Conservation (phyloP, 2,329 filamentous ascomycete species). For the Monosporascus cannonballus region DNA sequence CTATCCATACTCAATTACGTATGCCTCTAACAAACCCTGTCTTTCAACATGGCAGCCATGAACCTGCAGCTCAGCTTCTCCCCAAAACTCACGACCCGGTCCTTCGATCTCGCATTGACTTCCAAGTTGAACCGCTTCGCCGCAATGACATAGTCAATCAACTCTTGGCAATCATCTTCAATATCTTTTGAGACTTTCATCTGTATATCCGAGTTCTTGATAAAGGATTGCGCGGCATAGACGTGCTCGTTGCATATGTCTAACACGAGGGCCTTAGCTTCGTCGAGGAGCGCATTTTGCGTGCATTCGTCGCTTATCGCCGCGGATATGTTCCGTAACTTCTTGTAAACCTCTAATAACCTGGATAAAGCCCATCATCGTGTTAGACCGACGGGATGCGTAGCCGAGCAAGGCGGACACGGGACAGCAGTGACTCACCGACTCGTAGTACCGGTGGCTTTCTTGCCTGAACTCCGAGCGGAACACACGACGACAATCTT, state of each 20-base stretch:
- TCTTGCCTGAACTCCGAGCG: constrained; percentile 88
- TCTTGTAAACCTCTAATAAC: constrained; percentile 54
- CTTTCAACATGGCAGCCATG: constrained; percentile 78
- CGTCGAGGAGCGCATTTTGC: constrained; percentile 48
- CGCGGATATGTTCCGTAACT: constrained; percentile 47
- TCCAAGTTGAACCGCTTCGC: constrained; percentile 64
- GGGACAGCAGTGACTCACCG: constrained; percentile 55
- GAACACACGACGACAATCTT: constrained; percentile 92
- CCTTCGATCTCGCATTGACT: constrained; percentile 72
- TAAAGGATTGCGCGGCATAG: constrained; percentile 58
- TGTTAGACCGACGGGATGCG: constrained; percentile 3
- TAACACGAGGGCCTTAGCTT: constrained; percentile 70
- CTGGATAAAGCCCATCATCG: constrained; percentile 25
- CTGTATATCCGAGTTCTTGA: constrained; percentile 51
- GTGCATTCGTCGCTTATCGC: constrained; percentile 46
- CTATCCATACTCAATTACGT: constrained; percentile 18
- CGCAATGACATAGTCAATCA: constrained; percentile 66
- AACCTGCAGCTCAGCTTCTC: constrained; percentile 94
- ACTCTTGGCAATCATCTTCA: constrained; percentile 70
- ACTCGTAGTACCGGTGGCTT: constrained; percentile 91
- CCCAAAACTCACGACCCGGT: constrained; percentile 87
- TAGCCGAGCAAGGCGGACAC: neutral
- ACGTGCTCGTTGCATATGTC: constrained; percentile 81
- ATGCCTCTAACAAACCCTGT: constrained; percentile 44
- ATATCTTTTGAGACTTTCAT: constrained; percentile 60